These are phyloP conservation scores for Zychaea mexicana DNA, from an alignment of 371 early-diverging fungal species.

Conservation along the genomic window DNA sequence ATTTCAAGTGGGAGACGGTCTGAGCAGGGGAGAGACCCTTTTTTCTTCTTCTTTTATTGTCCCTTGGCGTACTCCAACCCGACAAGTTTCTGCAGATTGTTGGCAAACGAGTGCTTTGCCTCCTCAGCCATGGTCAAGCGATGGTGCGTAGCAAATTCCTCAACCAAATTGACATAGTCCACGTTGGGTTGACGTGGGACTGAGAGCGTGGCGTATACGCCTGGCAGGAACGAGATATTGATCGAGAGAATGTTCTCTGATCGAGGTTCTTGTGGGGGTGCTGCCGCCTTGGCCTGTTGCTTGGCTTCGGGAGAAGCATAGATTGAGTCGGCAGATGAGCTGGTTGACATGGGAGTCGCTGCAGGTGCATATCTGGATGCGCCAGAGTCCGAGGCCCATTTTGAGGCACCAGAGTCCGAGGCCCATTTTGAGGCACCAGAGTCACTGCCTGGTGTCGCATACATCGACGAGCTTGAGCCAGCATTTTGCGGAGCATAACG, in stretches of 20 bases:
- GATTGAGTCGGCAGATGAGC: constrained; percentile 11
- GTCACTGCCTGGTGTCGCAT: background rate
- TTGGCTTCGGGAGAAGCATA: constrained; percentile 2
- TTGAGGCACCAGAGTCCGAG: constrained; percentile 3
- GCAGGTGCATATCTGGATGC: constrained; percentile 14
- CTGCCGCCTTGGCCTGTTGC: background rate
- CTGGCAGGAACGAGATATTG: constrained; percentile 37
- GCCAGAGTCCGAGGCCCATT: constrained; percentile 6
- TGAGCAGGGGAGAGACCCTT: background rate
- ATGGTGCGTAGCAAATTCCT: constrained; percentile 31
- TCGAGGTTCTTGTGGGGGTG: constrained; percentile 4
- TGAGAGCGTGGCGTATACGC: constrained; percentile 28
- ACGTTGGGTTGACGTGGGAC: constrained; percentile 29
- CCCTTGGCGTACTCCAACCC: constrained; percentile 9
- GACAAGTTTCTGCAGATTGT: constrained; percentile 18
- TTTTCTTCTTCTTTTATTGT: background rate
- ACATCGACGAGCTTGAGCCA: too few relatives aligned
- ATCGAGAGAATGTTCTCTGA: constrained; percentile 24
- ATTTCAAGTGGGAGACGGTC: too few relatives aligned
- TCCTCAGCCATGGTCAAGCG: constrained; percentile 20
- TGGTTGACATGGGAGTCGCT: constrained; percentile 4
- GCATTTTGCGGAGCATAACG: background rate
- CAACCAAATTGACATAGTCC: constrained; percentile 26
- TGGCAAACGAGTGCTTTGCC: constrained; percentile 30
- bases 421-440: background rate